Base-by-base conservation (phyloP, 306 rosid genomes). In the Comarum palustre region DNA sequence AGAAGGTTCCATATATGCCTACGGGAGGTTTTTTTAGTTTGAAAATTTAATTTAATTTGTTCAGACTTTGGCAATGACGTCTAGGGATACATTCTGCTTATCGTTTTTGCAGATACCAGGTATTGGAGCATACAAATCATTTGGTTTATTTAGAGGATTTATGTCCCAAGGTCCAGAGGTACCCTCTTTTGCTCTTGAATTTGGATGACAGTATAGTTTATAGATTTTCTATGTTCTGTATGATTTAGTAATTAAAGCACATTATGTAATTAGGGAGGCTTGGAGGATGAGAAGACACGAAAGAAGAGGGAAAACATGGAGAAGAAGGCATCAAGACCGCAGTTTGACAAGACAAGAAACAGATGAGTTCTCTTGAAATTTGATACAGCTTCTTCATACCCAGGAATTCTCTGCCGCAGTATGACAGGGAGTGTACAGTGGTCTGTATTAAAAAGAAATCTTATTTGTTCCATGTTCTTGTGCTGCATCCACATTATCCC, bases 221-320 rank as follows among this genome's bases (percentile, higher is more conserved):
- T 67, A 58, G 38, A 67, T n/a, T 42, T 25, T 54, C 38, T 66
- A 17, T 61, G 15, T 50, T 73, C 55, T 57, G 68, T 63, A 78
- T 60, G 74, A 71, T 70, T 41, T 51, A 41, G 19, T 10, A 38
- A n/a, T n/a, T n/a, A n/a, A 8, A 69, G 15, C 78, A 27, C 68
- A 5, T 48, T 8, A 41, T 75, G 47, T 77, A 64, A 75, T 32
- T 69, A 94, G 99, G 99, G 86, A 51, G 79, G 81, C 10, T 19
- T 69, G 12, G 99, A 94, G 85, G 99, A 94, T 75, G 98, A 94
- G 52, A 94, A 89, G 82, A 79, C 91, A 45, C 95, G 96, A 62
- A 94, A 87, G 86, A 94, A 94, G 85, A 84, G 98, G 76, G 97
- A 94, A 79, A 94, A 94, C 86, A 79, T 89, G 96, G 97, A 94